phyloP scores from a whole-genome alignment of 805 yeast genomes.

The Priceomyces fermenticarens region DNA sequence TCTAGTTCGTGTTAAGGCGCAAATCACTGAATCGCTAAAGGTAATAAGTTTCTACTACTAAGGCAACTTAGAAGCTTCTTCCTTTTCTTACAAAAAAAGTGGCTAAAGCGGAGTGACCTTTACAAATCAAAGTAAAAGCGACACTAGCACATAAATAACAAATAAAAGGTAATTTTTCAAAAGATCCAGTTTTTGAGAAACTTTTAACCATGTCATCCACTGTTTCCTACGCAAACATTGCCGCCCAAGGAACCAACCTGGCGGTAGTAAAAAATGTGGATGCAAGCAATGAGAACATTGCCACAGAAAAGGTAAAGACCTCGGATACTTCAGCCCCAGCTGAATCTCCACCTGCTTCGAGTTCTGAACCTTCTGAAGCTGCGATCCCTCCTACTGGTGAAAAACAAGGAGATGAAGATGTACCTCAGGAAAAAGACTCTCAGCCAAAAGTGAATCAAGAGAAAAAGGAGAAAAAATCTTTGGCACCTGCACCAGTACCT shows the following conservation, averaged over 20 bases:
- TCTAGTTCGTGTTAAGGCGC: too few relatives aligned
- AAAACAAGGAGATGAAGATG: neutral
- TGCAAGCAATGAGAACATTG: neutral
- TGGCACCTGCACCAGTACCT: slow-evolving; percentile 48
- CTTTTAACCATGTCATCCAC: slow-evolving; percentile 17
- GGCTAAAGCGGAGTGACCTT: too few relatives aligned
- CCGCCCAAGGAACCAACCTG: slow-evolving; percentile 30
- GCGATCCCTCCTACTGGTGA: neutral
- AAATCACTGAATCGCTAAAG: too few relatives aligned
- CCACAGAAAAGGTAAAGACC: neutral
- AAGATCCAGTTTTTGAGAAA: too few relatives aligned
- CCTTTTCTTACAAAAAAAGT: too few relatives aligned
- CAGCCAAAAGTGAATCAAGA: slow-evolving; percentile 9
- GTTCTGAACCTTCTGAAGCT: neutral
- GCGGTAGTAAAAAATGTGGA: slow-evolving; percentile 8
- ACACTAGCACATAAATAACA: too few relatives aligned
- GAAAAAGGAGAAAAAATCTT: slow-evolving; percentile 27
- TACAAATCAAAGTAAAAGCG: too few relatives aligned
- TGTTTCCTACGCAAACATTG: slow-evolving; percentile 41
- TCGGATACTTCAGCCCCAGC: neutral
- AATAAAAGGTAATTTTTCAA: too few relatives aligned
- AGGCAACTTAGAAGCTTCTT: too few relatives aligned
- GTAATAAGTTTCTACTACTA: too few relatives aligned
- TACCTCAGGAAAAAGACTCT: slow-evolving; percentile 5
- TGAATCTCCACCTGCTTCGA: neutral